These are phyloP conservation scores for Penicillium roqueforti DNA, from an alignment of 495 filamentous ascomycete genomes.

Conservation along the genomic window DNA sequence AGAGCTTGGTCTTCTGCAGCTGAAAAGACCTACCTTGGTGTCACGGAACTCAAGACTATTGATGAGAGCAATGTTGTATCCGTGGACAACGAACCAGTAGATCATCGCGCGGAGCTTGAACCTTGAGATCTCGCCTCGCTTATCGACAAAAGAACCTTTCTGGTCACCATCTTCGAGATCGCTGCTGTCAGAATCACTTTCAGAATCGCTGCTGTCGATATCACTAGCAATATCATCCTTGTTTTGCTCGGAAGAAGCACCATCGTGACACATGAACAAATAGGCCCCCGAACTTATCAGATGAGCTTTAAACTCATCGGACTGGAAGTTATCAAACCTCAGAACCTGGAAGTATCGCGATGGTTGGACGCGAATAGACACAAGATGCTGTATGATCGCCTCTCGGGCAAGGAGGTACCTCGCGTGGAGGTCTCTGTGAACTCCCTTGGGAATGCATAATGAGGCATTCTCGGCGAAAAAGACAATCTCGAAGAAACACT, in stretches of 20 bases:
- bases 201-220: background rate
- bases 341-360: background rate
- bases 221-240: conserved; percentile 2
- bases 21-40: conserved; percentile 46
- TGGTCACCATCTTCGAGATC: background rate
- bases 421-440: conserved; percentile 7
- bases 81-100: conserved; percentile 38
- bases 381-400: conserved; percentile 60
- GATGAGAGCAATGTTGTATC: conserved; percentile 56
- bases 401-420: conserved; percentile 60
- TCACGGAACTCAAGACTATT: conserved; percentile 57
- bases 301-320: conserved; percentile 49
- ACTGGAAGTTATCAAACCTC: conserved; percentile 43
- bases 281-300: conserved; percentile 49
- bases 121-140: conserved; percentile 8
- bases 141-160: background rate
- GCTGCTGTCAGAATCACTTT: background rate
- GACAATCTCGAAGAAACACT: conserved; percentile 64
- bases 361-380: conserved; percentile 1
- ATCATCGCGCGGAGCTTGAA: conserved; percentile 45
- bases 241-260: conserved; percentile 23
- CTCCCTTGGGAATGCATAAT: conserved; percentile 12
- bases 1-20: background rate
- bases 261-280: conserved; percentile 70
- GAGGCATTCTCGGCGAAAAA: conserved; percentile 53